Base-by-base conservation (phyloP, 257 asterid species). In the Cinchona pubescens region DNA sequence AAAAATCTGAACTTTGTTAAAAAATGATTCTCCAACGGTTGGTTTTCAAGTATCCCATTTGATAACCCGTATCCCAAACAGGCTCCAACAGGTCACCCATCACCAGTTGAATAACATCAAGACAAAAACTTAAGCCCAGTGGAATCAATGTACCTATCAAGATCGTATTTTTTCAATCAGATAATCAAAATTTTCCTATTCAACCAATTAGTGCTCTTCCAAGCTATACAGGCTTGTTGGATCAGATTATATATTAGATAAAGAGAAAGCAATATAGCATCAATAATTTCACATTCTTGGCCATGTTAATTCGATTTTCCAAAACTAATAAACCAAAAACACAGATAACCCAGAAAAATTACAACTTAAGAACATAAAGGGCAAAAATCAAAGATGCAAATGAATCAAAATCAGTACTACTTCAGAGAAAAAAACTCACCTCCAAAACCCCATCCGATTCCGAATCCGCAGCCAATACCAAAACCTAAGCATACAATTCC, bases 381-480 rank as follows among this genome's bases (percentile, higher is more conserved):
- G 14, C 11, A 34, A 16, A 11, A 67, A 13, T 79, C 48, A 14
- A 60, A 59, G 32, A 29, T 0, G n/a, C 63, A 58, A 14, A 58
- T 1, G 0, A 58, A 58, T 25, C 16, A 58, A 27, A 58, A n/a
- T 25, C n/a, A n/a, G n/a, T n/a, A n/a, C n/a, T n/a, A n/a, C n/a
- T n/a, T n/a, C n/a, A n/a, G n/a, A 5, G 63, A 1, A 49, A 23
- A 58, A 62, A 74, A 78, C 84, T 66, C 48, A 92, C 97, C 96
- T 80, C 97, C 97, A 71, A 92, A 92, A 64, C 97, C 97, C 97
- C 97, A 91, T 61, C 96, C 97, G 38, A 91, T 84, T 29, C 97
- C 97, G 71, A 91, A 91, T 46, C 96, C 96, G 79, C 97, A 92
- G 64, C 97, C 97, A 73, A 90, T 83, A 62, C 97, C 97, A 65